Percentiles rank a stretch among this genome's conserved stretches.
These are phyloP conservation scores for Alternaria atra DNA, from an alignment of 2,329 filamentous ascomycete genomes.

Conservation along the genomic window DNA sequence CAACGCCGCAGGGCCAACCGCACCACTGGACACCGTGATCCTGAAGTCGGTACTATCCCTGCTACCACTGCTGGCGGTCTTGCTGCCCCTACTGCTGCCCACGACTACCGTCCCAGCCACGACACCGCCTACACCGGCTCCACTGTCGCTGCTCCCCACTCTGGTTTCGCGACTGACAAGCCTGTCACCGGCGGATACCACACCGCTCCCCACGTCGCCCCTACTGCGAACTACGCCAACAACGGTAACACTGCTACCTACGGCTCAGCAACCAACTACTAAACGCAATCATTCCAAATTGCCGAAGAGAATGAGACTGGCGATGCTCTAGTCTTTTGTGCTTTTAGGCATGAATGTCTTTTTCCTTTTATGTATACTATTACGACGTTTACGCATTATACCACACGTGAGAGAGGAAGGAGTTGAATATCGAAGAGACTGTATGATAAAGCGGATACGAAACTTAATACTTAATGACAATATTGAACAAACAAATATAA, in stretches of 20 bases:
- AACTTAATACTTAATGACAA: constrained; percentile 25
- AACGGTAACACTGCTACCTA: constrained; percentile 51
- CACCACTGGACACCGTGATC: constrained; percentile 45
- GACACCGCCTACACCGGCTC: constrained; percentile 61
- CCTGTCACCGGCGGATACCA: constrained; percentile 55
- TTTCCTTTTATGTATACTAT: constrained; percentile 17
- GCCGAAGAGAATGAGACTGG: not conserved
- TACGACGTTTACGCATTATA: constrained; percentile 34
- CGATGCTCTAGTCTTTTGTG: not conserved
- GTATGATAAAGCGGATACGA: constrained; percentile 16
- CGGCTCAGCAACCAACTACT: constrained; percentile 21
- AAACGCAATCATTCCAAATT: not conserved
- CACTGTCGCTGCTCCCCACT: constrained; percentile 53
- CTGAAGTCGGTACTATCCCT: constrained; percentile 54
- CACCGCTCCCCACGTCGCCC: constrained; percentile 51
- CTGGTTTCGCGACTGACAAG: constrained; percentile 49
- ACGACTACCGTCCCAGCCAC: constrained; percentile 56
- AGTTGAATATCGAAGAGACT: constrained; percentile 5
- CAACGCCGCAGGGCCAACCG: constrained; percentile 51
- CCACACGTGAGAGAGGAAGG: constrained; percentile 21
- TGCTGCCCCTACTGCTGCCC: constrained; percentile 18
- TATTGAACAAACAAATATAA: not conserved
- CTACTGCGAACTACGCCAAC: constrained; percentile 38
- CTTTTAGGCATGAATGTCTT: not conserved
- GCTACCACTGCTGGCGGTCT: constrained; percentile 24